Evolutionary conservation across 73 alveolate genomes (phyloP).

Genomic region (Paramecium bursaria): DNA sequence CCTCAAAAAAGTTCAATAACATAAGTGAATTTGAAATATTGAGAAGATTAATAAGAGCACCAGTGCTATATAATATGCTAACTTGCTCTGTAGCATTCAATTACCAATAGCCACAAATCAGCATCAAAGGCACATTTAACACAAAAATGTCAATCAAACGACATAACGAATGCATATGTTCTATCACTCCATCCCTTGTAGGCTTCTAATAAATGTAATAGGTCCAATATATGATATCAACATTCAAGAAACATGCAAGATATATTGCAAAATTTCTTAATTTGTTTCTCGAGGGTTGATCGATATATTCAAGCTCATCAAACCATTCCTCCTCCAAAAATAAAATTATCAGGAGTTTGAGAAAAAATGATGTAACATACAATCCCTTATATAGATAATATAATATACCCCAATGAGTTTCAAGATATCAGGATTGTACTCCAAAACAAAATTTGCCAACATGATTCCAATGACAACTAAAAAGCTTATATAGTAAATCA

Average conservation of each 20-base stretch:
- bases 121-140: constrained; percentile 29
- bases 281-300: not conserved
- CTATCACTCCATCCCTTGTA: constrained; percentile 20
- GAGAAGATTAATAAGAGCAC: constrained; percentile 13
- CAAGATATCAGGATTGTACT: too few relatives aligned
- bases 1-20: constrained; percentile 51
- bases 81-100: not conserved
- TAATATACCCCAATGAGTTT: too few relatives aligned
- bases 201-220: not conserved
- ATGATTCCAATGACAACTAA: too few relatives aligned
- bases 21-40: constrained; percentile 16
- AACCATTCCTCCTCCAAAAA: constrained; percentile 55
- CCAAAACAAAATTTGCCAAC: too few relatives aligned
- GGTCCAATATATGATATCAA: constrained; percentile 39
- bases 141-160: constrained; percentile 15
- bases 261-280: not conserved
- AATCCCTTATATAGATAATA: too few relatives aligned
- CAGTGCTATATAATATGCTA: not conserved
- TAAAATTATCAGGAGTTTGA: too few relatives aligned
- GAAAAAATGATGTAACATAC: too few relatives aligned
- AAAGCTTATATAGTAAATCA: too few relatives aligned
- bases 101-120: constrained; percentile 15
- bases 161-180: constrained; percentile 42
- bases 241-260: not conserved
- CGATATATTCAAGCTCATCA: constrained; percentile 46